These are phyloP conservation scores for Taiozyma sp. DNA, from an alignment of 1,139 yeast species.

Conservation along the genomic window DNA sequence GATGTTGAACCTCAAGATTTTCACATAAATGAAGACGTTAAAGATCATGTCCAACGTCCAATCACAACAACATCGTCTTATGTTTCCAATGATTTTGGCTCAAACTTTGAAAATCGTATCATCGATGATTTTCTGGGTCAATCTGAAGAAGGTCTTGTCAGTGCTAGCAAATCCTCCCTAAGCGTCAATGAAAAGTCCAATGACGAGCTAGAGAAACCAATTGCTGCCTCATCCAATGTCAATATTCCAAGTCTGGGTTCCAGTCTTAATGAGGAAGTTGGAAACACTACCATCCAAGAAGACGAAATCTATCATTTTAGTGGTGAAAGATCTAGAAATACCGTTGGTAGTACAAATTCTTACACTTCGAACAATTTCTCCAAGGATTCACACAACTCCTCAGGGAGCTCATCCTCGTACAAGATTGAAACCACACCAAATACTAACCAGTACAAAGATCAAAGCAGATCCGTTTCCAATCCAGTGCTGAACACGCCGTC, in stretches of 20 bases:
- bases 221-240: constrained; percentile 24
- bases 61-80: constrained; percentile 7
- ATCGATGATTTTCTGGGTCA: constrained; percentile 19
- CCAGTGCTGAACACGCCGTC: constrained; percentile 15
- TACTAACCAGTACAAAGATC: not conserved
- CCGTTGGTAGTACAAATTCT: constrained; percentile 7
- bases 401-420: constrained; percentile 11
- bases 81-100: constrained; percentile 10
- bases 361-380: constrained; percentile 3
- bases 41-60: not conserved
- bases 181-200: constrained; percentile 3
- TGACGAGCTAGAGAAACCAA: constrained; percentile 20
- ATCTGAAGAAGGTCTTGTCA: constrained; percentile 13
- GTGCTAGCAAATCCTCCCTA: not conserved
- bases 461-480: constrained; percentile 15
- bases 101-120: constrained; percentile 21
- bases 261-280: constrained; percentile 18
- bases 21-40: not conserved
- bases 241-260: constrained; percentile 20
- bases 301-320: constrained; percentile 4
- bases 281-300: constrained; percentile 18
- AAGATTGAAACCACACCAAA: constrained; percentile 5
- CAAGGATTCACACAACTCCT: constrained; percentile 3
- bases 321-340: constrained; percentile 8
- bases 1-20: constrained; percentile 7